phyloP scores from a whole-genome alignment of 2,329 filamentous ascomycete genomes.

The Sarocladium brachiariae region DNA sequence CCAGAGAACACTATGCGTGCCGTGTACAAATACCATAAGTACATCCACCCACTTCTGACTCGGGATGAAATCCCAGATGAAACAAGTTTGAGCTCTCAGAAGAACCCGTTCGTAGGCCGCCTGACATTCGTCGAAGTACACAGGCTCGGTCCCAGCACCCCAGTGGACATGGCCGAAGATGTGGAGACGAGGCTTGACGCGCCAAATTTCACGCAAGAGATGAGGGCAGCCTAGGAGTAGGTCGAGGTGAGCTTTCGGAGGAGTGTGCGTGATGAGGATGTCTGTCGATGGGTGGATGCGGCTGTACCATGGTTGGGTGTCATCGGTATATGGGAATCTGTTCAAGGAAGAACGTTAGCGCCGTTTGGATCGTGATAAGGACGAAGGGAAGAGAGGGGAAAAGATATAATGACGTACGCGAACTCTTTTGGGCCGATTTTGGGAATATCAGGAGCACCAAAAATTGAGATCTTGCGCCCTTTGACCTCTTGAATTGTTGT shows the following conservation, averaged over 20 bases:
- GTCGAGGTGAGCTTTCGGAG: constrained; percentile 66
- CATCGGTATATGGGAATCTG: constrained; percentile 65
- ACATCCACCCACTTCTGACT: constrained; percentile 40
- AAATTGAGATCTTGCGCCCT: constrained; percentile 52
- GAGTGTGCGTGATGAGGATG: constrained; percentile 74
- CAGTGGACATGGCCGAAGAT: constrained; percentile 83
- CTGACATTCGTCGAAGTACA: constrained; percentile 72
- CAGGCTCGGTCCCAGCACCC: constrained; percentile 60
- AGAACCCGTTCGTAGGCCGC: constrained; percentile 62
- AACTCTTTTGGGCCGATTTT: constrained; percentile 63
- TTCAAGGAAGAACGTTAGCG: constrained; percentile 4
- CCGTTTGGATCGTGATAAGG: neutral
- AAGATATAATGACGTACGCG: constrained; percentile 34
- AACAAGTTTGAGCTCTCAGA: constrained; percentile 33
- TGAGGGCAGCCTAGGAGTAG: constrained; percentile 63
- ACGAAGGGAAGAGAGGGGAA: neutral
- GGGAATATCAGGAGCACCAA: constrained; percentile 77
- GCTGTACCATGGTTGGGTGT: constrained; percentile 62
- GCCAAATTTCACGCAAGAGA: constrained; percentile 66
- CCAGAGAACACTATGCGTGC: constrained; percentile 42
- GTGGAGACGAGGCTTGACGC: constrained; percentile 67
- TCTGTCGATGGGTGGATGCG: constrained; percentile 67
- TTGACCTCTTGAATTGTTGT: constrained; percentile 57
- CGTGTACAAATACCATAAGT: constrained; percentile 36
- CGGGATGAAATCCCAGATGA: constrained; percentile 39